Percentiles rank a stretch among this genome's conserved stretches.
phyloP scores from a whole-genome alignment of 2,329 filamentous ascomycete genomes.

The Raffaelea albimanens region DNA sequence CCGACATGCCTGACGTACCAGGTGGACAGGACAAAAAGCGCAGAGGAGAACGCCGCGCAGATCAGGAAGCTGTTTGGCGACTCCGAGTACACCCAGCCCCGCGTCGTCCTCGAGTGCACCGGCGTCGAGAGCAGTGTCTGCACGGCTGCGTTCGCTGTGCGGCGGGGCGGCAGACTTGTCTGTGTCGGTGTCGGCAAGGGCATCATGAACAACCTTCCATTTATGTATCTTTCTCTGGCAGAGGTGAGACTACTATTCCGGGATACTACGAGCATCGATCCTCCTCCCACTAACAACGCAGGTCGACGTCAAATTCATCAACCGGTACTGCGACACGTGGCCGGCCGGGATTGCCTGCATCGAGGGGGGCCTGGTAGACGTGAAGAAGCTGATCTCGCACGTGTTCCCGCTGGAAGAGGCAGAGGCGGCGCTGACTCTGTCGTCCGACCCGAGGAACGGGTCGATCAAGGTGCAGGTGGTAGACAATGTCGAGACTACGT shows the following conservation, averaged over 20 bases:
- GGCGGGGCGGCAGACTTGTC: slow-evolving; percentile 50
- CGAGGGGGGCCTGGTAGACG: slow-evolving; percentile 47
- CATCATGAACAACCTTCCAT: slow-evolving; percentile 56
- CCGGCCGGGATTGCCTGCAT: slow-evolving; percentile 54
- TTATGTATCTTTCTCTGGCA: slow-evolving; percentile 55
- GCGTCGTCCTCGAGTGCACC: slow-evolving; percentile 55
- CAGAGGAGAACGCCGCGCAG: slow-evolving; percentile 38
- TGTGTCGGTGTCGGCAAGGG: slow-evolving; percentile 55
- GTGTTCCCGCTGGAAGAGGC: slow-evolving; percentile 53
- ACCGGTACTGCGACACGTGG: slow-evolving; percentile 62
- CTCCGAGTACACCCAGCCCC: slow-evolving; percentile 45
- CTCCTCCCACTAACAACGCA: slow-evolving; percentile 15
- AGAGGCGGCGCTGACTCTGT: slow-evolving; percentile 45
- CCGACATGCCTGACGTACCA: slow-evolving; percentile 45
- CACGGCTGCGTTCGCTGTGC: slow-evolving; percentile 46
- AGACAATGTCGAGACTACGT: slow-evolving; percentile 28
- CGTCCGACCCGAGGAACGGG: slow-evolving; percentile 38
- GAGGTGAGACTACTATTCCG: slow-evolving; percentile 31
- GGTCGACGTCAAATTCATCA: slow-evolving; percentile 63
- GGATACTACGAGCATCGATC: no score
- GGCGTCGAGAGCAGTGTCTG: slow-evolving; percentile 54
- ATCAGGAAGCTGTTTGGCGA: slow-evolving; percentile 45
- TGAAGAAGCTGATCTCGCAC: slow-evolving; percentile 55
- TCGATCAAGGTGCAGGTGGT: slow-evolving; percentile 54
- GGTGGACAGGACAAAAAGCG: slow-evolving; percentile 33